Conservation (phyloP, 2,329 filamentous ascomycete species). For the Tolypocladium capitatum region DNA sequence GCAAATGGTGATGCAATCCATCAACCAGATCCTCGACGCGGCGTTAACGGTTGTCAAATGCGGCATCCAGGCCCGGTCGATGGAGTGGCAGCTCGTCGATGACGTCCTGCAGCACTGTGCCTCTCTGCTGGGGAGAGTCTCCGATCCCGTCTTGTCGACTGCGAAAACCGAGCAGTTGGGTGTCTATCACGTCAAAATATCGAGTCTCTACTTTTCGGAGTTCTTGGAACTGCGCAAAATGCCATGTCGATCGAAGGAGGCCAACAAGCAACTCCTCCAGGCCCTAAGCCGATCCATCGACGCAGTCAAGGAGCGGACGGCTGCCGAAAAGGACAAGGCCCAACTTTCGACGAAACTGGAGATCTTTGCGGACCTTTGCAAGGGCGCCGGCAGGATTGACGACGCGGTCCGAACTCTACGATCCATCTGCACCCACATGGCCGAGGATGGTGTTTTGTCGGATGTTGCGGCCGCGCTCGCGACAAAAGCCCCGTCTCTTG, state of each 20-base stretch:
- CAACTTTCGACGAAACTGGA: slow-evolving; percentile 53
- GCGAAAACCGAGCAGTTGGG: slow-evolving; percentile 18
- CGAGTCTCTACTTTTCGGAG: slow-evolving; percentile 57
- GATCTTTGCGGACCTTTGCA: slow-evolving; percentile 48
- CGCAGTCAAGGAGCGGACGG: slow-evolving; percentile 39
- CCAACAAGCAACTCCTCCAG: slow-evolving; percentile 32
- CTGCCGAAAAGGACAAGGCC: slow-evolving; percentile 43
- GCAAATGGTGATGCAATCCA: slow-evolving; percentile 35
- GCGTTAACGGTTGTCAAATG: slow-evolving; percentile 42
- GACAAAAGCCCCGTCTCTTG: slow-evolving; percentile 32
- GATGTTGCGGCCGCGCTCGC: slow-evolving; percentile 36
- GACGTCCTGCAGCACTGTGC: slow-evolving; percentile 43
- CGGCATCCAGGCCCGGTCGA: slow-evolving; percentile 31
- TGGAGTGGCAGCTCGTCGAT: slow-evolving; percentile 43
- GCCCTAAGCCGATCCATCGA: slow-evolving; percentile 53
- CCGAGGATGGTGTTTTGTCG: slow-evolving; percentile 44
- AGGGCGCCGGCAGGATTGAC: slow-evolving; percentile 34
- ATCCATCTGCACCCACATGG: slow-evolving; percentile 47
- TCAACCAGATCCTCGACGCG: slow-evolving; percentile 47
- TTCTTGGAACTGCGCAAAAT: slow-evolving; percentile 38
- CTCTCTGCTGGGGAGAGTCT: slow-evolving; percentile 38
- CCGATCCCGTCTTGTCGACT: slow-evolving; percentile 20
- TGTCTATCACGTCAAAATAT: slow-evolving; percentile 52
- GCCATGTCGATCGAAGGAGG: slow-evolving; percentile 20
- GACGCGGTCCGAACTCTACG: slow-evolving; percentile 46